These are phyloP conservation scores for Calonectria crousiana DNA, from an alignment of 2,329 filamentous ascomycete species.

Conservation along the genomic window DNA sequence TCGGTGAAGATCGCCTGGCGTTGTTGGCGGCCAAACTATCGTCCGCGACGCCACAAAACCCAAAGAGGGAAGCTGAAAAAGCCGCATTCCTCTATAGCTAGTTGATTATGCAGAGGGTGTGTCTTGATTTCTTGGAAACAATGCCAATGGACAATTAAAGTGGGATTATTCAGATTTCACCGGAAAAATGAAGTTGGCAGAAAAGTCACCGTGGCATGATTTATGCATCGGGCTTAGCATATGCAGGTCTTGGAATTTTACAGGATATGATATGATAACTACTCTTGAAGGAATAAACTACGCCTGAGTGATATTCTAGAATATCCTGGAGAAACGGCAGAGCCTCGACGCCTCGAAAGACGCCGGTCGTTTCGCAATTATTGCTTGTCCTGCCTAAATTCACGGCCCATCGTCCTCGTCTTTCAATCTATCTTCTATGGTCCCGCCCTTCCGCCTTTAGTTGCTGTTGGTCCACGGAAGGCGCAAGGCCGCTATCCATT, in stretches of 20 bases:
- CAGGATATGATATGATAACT: neutral
- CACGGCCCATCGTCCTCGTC: neutral
- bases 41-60: neutral
- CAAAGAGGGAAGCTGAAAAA: neutral
- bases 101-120: neutral
- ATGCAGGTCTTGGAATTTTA: neutral
- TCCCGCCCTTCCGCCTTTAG: neutral
- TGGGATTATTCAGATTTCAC: neutral
- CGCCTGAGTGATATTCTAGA: neutral
- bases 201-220: neutral
- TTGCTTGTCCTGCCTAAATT: neutral
- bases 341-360: neutral
- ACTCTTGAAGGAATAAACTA: neutral
- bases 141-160: neutral
- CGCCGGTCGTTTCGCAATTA: neutral
- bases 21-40: neutral
- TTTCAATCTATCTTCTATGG: neutral
- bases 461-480: neutral
- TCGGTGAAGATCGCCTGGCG: neutral
- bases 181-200: neutral
- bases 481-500: neutral
- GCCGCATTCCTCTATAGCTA: neutral
- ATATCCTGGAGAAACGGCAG: neutral
- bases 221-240: neutral
- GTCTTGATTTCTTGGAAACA: neutral